These are phyloP conservation scores for Gracilaria domingensis DNA, from an alignment of 23 red algal species.

Conservation along the genomic window DNA sequence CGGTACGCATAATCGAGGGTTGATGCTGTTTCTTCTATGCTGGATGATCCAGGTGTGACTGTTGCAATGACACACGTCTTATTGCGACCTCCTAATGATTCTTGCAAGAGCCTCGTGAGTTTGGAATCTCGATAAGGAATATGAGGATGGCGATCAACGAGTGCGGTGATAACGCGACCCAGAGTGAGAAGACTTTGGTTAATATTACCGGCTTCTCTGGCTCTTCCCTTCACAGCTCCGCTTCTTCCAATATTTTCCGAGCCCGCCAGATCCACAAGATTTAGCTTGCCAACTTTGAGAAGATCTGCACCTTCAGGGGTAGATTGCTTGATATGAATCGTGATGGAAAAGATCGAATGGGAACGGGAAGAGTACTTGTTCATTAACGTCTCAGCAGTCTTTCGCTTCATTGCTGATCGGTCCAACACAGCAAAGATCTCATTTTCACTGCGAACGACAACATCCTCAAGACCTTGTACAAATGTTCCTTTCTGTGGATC, in stretches of 20 bases:
- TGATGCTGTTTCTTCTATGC: slow-evolving; percentile 90
- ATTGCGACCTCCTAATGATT: slow-evolving; percentile 94
- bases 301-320: slow-evolving; percentile 95
- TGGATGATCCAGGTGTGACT: slow-evolving; percentile 72
- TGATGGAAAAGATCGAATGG: slow-evolving; percentile 95
- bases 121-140: slow-evolving; percentile 97
- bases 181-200: slow-evolving; percentile 98
- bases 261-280: slow-evolving; percentile 98
- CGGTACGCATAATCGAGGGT: slow-evolving; percentile 97
- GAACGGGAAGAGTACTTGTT: slow-evolving; percentile 99
- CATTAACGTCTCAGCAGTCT: slow-evolving; percentile 93
- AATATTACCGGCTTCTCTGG: slow-evolving; percentile 97
- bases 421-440: slow-evolving; percentile 92
- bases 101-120: slow-evolving; percentile 95
- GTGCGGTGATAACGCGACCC: slow-evolving; percentile 95
- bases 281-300: slow-evolving; percentile 98
- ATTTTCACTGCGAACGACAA: slow-evolving; percentile 84
- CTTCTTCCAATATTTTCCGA: slow-evolving; percentile 93
- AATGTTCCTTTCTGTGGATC: slow-evolving; percentile 91
- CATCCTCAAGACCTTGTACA: slow-evolving; percentile 93
- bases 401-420: slow-evolving; percentile 78
- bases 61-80: slow-evolving; percentile 99
- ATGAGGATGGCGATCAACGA: slow-evolving; percentile 94
- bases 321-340: slow-evolving; percentile 91
- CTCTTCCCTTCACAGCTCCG: slow-evolving; percentile 81